Evolutionary conservation across 257 asterid species (phyloP).

Genomic region (Capsicum baccatum): DNA sequence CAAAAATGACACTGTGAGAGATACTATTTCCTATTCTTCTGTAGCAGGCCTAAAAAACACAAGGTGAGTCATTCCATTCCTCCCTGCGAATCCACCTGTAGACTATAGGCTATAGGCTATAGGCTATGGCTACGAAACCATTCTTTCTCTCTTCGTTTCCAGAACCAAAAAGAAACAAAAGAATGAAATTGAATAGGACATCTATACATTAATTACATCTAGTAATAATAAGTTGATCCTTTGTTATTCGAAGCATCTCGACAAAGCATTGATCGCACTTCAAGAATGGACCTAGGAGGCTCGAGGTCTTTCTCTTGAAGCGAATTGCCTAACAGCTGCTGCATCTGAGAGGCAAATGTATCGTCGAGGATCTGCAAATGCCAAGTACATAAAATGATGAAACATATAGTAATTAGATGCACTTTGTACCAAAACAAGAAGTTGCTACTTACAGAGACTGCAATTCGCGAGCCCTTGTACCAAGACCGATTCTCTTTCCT

Average conservation of each 20-base stretch:
- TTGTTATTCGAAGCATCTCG: slow-evolving; percentile 49
- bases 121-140: not conserved
- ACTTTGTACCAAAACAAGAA: not conserved
- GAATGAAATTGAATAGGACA: slow-evolving; percentile 20
- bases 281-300: slow-evolving; percentile 53
- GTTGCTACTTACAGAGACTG: slow-evolving; percentile 53
- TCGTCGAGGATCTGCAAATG: slow-evolving; percentile 55
- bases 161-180: slow-evolving; percentile 17
- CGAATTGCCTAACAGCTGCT: slow-evolving; percentile 54
- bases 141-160: not conserved
- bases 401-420: not conserved
- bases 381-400: not conserved
- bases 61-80: not conserved
- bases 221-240: slow-evolving; percentile 42
- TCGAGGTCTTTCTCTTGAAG: slow-evolving; percentile 56
- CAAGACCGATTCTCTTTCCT: slow-evolving; percentile 61
- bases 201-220: not conserved
- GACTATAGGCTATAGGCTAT: slow-evolving; percentile 28
- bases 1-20: not conserved
- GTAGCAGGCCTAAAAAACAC: slow-evolving; percentile 26
- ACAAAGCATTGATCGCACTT: slow-evolving; percentile 57
- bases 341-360: slow-evolving; percentile 60
- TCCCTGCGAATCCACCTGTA: slow-evolving; percentile 18
- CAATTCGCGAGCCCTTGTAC: slow-evolving; percentile 57
- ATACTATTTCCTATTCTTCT: slow-evolving; percentile 1